phyloP scores from a whole-genome alignment of 768 basidiomycete genomes.

The Auriscalpium microsporum region DNA sequence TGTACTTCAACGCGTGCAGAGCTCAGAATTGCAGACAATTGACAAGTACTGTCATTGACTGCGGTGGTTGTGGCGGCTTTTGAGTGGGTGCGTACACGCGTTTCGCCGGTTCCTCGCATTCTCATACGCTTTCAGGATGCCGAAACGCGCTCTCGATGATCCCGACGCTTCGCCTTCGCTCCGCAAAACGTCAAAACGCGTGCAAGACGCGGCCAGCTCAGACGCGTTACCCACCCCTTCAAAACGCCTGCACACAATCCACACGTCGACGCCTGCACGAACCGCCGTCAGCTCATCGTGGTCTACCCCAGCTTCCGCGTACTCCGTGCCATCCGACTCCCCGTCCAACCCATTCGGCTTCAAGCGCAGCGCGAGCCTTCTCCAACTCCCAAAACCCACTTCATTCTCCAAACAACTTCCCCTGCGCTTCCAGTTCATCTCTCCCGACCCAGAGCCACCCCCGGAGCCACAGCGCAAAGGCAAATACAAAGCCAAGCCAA shows the following conservation, averaged over 20 bases:
- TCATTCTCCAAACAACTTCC: conserved; percentile 54
- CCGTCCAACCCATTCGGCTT: conserved; percentile 66
- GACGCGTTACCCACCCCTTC: background rate
- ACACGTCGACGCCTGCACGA: conserved; percentile 6
- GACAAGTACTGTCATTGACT: too few relatives aligned
- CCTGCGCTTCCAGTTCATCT: conserved; percentile 54
- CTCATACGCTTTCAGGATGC: too few relatives aligned
- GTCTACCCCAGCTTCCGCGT: conserved; percentile 23
- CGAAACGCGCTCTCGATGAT: too few relatives aligned
- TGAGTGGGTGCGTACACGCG: too few relatives aligned
- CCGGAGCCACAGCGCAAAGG: background rate
- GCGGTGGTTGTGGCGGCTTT: too few relatives aligned
- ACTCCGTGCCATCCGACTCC: conserved; percentile 48
- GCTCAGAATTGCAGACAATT: too few relatives aligned
- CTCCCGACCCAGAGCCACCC: conserved; percentile 19
- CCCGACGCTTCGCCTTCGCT: too few relatives aligned
- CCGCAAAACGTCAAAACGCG: too few relatives aligned
- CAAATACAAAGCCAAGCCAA: background rate
- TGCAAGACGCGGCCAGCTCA: too few relatives aligned
- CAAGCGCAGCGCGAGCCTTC: conserved; percentile 30
- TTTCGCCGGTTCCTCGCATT: too few relatives aligned
- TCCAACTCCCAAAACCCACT: conserved; percentile 32
- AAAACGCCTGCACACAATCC: conserved; percentile 3
- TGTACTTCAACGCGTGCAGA: too few relatives aligned
- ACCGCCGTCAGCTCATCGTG: conserved; percentile 20